phyloP scores from a whole-genome alignment of 2,329 filamentous ascomycete species.

The Xylaria sp. region DNA sequence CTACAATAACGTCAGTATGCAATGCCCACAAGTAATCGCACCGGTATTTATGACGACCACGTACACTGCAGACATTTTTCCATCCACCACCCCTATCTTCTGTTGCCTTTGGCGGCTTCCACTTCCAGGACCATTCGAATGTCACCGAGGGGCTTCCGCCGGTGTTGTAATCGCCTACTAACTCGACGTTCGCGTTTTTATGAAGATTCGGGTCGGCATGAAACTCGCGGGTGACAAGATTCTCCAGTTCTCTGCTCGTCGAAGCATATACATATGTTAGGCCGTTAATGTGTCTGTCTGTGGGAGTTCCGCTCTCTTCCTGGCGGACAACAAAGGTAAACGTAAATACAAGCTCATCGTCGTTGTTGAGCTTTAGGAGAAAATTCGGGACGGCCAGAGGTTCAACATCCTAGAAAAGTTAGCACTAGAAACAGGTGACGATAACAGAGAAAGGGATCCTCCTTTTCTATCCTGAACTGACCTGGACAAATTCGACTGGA shows the following conservation, averaged over 20 bases:
- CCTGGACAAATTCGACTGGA: slow-evolving; percentile 90
- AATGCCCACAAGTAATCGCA: neutral
- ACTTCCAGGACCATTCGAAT: slow-evolving; percentile 97
- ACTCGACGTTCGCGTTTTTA: slow-evolving; percentile 92
- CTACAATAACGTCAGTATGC: slow-evolving; percentile 46
- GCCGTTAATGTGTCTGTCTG: slow-evolving; percentile 81
- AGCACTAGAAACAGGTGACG: slow-evolving; percentile 22
- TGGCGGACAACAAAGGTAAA: slow-evolving; percentile 85
- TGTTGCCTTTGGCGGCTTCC: slow-evolving; percentile 80
- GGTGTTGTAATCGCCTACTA: slow-evolving; percentile 91
- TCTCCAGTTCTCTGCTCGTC: slow-evolving; percentile 84
- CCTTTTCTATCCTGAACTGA: slow-evolving; percentile 45
- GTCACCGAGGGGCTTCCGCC: slow-evolving; percentile 80
- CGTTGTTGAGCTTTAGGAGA: slow-evolving; percentile 82
- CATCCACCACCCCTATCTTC: slow-evolving; percentile 90
- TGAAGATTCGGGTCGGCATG: slow-evolving; percentile 96
- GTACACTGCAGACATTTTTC: slow-evolving; percentile 90
- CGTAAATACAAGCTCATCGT: slow-evolving; percentile 89
- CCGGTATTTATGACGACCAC: slow-evolving; percentile 30
- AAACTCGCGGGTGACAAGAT: slow-evolving; percentile 91
- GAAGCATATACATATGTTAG: slow-evolving; percentile 92
- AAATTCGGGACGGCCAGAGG: slow-evolving; percentile 66
- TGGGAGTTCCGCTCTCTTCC: slow-evolving; percentile 52
- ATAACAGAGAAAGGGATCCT: slow-evolving; percentile 12
- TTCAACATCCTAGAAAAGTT: slow-evolving; percentile 72